Percentiles rank a stretch among this genome's conserved stretches.
These are phyloP conservation scores for Saccharomyces jurei DNA, from an alignment of 805 yeast species.

Conservation along the genomic window DNA sequence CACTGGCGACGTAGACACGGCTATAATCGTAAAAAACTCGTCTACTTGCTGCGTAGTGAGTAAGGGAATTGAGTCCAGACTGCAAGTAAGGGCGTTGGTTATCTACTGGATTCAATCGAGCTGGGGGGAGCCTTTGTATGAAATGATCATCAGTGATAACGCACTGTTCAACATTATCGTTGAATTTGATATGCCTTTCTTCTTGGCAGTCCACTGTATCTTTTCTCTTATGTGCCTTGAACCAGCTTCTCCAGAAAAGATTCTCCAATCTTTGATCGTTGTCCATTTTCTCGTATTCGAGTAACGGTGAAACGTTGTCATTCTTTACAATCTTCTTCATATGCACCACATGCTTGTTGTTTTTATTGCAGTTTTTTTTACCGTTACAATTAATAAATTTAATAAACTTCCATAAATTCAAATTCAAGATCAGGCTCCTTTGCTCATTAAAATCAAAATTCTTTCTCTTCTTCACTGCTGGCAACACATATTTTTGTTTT, in stretches of 20 bases:
- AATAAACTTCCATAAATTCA: constrained; percentile 87
- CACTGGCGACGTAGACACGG: not conserved
- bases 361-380: not conserved
- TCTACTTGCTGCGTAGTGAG: not conserved
- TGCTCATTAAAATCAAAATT: not conserved
- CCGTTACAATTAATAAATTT: constrained; percentile 51
- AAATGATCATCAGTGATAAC: constrained; percentile 1
- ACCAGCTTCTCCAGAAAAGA: constrained; percentile 96
- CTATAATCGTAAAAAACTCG: not conserved
- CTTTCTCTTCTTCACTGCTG: not conserved
- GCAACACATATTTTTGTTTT: not conserved
- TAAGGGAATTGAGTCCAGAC: not conserved
- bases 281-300: constrained; percentile 47
- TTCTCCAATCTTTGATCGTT: constrained; percentile 67
- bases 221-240: constrained; percentile 43
- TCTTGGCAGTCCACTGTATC: constrained; percentile 3
- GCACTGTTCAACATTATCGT: constrained; percentile 7
- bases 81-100: not conserved
- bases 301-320: not conserved
- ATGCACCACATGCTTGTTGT: not conserved
- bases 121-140: not conserved
- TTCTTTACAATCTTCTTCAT: not conserved
- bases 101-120: not conserved
- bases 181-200: constrained; percentile 24
- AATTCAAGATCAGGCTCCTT: constrained; percentile 15